Base-by-base conservation (phyloP, 148 eudicot species). In the Bassia scoparia region DNA sequence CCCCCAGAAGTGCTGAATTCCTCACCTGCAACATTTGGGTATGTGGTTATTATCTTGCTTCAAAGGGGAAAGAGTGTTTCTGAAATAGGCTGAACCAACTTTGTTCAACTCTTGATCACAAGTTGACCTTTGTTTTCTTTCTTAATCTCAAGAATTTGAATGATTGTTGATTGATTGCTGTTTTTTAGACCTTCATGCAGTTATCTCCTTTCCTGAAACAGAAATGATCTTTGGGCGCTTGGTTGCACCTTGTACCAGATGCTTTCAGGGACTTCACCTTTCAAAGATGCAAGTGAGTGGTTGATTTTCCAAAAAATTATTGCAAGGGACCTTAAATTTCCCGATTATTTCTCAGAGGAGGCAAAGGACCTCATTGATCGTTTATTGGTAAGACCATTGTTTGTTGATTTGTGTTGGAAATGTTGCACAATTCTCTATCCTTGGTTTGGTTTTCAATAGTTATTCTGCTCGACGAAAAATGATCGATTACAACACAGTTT, bases 231-330 rank as follows among this genome's bases (percentile, higher is more conserved):
- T 33, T 95, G 99, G 99, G 99, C 99, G 55, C 96, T 95, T 72
- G 99, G 99, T 66, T 95, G 99, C 89, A 95, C 97, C 52, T 74
- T 95, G 84, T 95, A 89, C 81, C 97, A 95, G 85, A 95, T 95
- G 99, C 92, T 95, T 60, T 92, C 99, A 62, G 99, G 97, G 79
- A 90, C 88, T 68, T 95, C 99, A 73, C 99, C 99, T 41, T 95
- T 95, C 71, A 95, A 95, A 92, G 99, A 95, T 83, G 90, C 94
- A 30, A 95, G 97, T 68, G 99, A 95, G 77, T 95, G 99, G 99
- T 91, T 95, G 26, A 92, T 95, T 77, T 95, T 95, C 73, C 99
- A 95, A 82, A 86, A 89, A 81, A 95, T 95, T 69, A 86, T 90
- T 71, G 96, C 99, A 34, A 81, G 99, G 81, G 97, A 95, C 78